Evolutionary conservation across 352 stramenopile species (phyloP).

Genomic region (Globisporangium middletonii): DNA sequence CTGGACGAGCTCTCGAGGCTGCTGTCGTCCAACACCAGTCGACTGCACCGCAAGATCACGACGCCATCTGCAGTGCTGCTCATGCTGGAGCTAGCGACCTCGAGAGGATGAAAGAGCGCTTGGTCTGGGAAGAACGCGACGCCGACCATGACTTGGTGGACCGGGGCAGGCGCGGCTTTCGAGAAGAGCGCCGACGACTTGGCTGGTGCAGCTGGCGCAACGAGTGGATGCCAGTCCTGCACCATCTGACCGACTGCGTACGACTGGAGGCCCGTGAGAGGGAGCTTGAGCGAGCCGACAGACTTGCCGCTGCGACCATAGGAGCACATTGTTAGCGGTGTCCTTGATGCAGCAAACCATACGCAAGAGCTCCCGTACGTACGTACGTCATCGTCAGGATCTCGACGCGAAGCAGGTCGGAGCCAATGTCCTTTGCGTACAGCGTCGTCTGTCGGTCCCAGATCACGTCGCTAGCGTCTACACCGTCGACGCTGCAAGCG

Average conservation of each 20-base stretch:
- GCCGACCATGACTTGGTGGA: constrained; percentile 7
- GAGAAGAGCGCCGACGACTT: constrained; percentile 7
- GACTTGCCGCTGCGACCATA: constrained; percentile 17
- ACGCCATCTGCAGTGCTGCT: not conserved
- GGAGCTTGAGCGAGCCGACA: constrained; percentile 31
- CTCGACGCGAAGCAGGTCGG: constrained; percentile 30
- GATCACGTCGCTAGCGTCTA: constrained; percentile 11
- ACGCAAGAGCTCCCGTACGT: not conserved
- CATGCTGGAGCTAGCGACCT: not conserved
- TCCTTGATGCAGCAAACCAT: not conserved
- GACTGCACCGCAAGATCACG: constrained; percentile 4
- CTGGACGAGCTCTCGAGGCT: not conserved
- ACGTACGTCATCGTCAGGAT: constrained; percentile 30
- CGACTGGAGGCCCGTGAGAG: constrained; percentile 16
- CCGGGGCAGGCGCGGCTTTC: constrained; percentile 3
- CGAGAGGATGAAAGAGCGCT: constrained; percentile 8
- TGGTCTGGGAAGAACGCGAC: constrained; percentile 27
- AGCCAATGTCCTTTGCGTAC: constrained; percentile 27
- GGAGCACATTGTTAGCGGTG: not conserved
- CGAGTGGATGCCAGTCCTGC: constrained; percentile 19
- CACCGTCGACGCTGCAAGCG: constrained; percentile 3
- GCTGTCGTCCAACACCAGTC: constrained; percentile 2
- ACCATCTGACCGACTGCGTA: constrained; percentile 8
- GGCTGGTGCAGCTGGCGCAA: not conserved
- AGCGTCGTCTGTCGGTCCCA: constrained; percentile 38